phyloP scores from a whole-genome alignment of 1,284 basidiomycete genomes.

The Porphyrellus sp. region DNA sequence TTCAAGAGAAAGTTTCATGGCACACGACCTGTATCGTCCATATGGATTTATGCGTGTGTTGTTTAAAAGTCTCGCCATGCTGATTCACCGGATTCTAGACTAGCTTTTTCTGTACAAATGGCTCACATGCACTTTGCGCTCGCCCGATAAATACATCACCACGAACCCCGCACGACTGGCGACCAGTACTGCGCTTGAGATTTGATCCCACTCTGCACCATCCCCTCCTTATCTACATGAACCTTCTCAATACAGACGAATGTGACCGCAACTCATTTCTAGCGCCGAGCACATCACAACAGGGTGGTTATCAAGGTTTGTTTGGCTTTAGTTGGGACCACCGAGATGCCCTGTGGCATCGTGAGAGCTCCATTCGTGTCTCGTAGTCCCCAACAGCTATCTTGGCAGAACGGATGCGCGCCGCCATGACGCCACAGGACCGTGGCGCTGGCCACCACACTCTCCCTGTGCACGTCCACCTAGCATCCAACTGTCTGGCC shows the following conservation, averaged over 20 bases:
- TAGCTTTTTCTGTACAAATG: neutral
- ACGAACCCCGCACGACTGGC: no score
- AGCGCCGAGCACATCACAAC: slow-evolving; percentile 32
- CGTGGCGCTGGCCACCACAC: slow-evolving; percentile 1
- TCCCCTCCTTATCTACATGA: neutral
- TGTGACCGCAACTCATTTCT: slow-evolving; percentile 33
- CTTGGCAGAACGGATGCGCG: neutral
- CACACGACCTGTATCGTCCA: slow-evolving; percentile 15
- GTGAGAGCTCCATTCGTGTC: slow-evolving; percentile 1
- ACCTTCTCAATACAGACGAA: slow-evolving; percentile 24
- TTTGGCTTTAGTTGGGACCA: slow-evolving; percentile 16
- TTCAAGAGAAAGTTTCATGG: neutral
- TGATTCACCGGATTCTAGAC: neutral
- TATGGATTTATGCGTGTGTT: neutral
- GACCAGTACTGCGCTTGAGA: no score
- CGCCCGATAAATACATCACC: neutral
- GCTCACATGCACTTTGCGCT: neutral
- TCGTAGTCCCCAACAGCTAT: slow-evolving; percentile 10
- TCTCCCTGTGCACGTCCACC: slow-evolving; percentile 4
- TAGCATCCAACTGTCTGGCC: slow-evolving; percentile 7
- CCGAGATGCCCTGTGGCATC: slow-evolving; percentile 12
- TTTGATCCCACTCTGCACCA: neutral
- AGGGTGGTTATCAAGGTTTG: slow-evolving; percentile 32
- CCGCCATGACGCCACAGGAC: neutral
- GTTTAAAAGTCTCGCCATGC: neutral